Conservation (phyloP, 2,329 filamentous ascomycete species). For the Microcyclospora pomicola region DNA sequence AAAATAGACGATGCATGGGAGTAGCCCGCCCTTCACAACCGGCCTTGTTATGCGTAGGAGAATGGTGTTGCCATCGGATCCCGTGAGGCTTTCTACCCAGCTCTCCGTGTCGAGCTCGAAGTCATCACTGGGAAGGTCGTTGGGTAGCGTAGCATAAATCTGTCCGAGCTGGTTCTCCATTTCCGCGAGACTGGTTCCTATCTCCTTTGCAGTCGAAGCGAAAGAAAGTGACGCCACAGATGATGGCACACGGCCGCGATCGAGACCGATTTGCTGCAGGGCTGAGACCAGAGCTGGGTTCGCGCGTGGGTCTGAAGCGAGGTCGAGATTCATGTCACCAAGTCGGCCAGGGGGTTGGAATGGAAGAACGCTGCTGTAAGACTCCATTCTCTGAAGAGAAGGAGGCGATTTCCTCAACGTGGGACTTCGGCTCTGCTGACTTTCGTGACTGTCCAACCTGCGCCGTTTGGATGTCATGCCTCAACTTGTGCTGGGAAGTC, state of each 20-base stretch:
- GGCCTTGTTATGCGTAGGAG: constrained; percentile 3
- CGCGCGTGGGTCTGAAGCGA: background rate
- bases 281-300: background rate
- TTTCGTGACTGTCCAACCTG: too few species aligned
- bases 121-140: constrained; percentile 22
- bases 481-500: too few species aligned
- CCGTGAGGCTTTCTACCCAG: constrained; percentile 2
- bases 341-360: constrained; percentile 1
- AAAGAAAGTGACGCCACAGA: background rate
- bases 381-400: background rate
- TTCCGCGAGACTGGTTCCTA: background rate
- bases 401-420: background rate
- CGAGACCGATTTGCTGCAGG: background rate
- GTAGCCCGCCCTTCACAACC: background rate
- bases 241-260: background rate
- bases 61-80: constrained; percentile 4
- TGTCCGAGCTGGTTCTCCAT: constrained; percentile 24
- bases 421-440: too few species aligned
- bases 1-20: constrained; percentile 8
- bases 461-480: too few species aligned
- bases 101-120: constrained; percentile 1
- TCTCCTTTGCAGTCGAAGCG: constrained; percentile 1
- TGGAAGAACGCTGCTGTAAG: background rate
- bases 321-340: background rate
- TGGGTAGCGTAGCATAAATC: constrained; percentile 75